phyloP scores from a whole-genome alignment of 148 eudicot species.

The Simmondsia chinensis region DNA sequence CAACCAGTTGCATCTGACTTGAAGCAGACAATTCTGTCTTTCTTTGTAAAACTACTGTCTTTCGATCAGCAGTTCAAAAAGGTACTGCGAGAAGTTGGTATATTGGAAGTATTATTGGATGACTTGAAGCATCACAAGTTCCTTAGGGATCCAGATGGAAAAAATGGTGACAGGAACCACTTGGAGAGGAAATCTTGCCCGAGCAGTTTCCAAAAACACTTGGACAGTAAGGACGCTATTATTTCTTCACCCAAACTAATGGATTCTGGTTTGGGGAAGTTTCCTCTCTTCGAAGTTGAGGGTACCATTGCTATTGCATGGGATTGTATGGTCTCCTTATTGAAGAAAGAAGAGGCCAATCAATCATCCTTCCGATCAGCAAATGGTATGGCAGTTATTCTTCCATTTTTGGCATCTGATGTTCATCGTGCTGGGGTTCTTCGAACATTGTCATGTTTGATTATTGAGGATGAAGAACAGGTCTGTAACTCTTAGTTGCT shows the following conservation, averaged over 20 bases:
- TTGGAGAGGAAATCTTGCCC: conserved; percentile 49
- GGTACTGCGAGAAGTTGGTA: conserved; percentile 95
- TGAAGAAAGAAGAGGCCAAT: conserved; percentile 91
- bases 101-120: conserved; percentile 89
- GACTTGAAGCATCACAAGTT: conserved; percentile 87
- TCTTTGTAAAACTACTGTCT: conserved; percentile 86
- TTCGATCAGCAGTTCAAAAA: conserved; percentile 95
- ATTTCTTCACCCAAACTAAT: conserved; percentile 83
- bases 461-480: conserved; percentile 80
- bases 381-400: conserved; percentile 70
- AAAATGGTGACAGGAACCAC: conserved; percentile 28
- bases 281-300: conserved; percentile 77
- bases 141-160: conserved; percentile 55
- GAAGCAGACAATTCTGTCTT: conserved; percentile 76
- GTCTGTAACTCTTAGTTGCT: too few species aligned
- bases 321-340: conserved; percentile 89
- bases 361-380: conserved; percentile 87
- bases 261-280: conserved; percentile 85
- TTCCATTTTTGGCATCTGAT: conserved; percentile 83
- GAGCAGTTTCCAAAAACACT: conserved; percentile 74
- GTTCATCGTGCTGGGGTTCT: conserved; percentile 92
- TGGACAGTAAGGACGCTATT: conserved; percentile 75
- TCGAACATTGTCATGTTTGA: conserved; percentile 79
- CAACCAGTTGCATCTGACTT: conserved; percentile 71
- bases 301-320: conserved; percentile 70